Conservation (phyloP, 1,284 basidiomycete species). For the Cryptococcus jaspeensis region DNA sequence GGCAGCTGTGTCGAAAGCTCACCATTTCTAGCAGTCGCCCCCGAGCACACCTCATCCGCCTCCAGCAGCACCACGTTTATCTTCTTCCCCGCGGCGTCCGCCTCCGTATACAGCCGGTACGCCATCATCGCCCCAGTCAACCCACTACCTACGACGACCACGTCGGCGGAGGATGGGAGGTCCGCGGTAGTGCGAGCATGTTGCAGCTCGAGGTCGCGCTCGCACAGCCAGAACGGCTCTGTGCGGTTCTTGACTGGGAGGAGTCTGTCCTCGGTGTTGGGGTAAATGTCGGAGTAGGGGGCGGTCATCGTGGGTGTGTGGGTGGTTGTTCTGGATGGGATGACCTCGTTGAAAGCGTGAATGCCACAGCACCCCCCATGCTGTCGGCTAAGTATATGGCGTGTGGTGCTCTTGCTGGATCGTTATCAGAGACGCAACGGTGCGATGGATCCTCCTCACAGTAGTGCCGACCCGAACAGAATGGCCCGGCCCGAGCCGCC, state of each 20-base stretch:
- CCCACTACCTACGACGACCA: slow-evolving; percentile 42
- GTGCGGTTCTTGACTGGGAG: slow-evolving; percentile 27
- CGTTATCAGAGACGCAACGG: too few relatives aligned
- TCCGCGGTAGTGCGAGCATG: slow-evolving; percentile 23
- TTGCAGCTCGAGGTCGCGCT: slow-evolving; percentile 23
- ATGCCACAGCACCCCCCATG: too few relatives aligned
- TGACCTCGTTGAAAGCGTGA: too few relatives aligned
- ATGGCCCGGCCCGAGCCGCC: too few relatives aligned
- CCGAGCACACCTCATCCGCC: slow-evolving; percentile 40
- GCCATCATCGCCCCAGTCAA: slow-evolving; percentile 35
- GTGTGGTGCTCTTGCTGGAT: too few relatives aligned
- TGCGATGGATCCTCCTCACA: too few relatives aligned
- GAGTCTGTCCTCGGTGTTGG: slow-evolving; percentile 6
- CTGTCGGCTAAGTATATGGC: too few relatives aligned
- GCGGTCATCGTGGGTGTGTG: neutral
- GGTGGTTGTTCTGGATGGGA: neutral
- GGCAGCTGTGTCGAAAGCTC: slow-evolving; percentile 6
- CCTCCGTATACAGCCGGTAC: slow-evolving; percentile 26
- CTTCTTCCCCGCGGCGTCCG: slow-evolving; percentile 9
- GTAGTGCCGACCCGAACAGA: too few relatives aligned
- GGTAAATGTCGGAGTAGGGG: neutral
- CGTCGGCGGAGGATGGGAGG: slow-evolving; percentile 30
- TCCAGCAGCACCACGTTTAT: slow-evolving; percentile 41
- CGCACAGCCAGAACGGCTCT: slow-evolving; percentile 30
- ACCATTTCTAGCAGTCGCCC: slow-evolving; percentile 45